Evolutionary conservation across 2,329 filamentous ascomycete genomes (phyloP).

Genomic region (Penicillium hordei): DNA sequence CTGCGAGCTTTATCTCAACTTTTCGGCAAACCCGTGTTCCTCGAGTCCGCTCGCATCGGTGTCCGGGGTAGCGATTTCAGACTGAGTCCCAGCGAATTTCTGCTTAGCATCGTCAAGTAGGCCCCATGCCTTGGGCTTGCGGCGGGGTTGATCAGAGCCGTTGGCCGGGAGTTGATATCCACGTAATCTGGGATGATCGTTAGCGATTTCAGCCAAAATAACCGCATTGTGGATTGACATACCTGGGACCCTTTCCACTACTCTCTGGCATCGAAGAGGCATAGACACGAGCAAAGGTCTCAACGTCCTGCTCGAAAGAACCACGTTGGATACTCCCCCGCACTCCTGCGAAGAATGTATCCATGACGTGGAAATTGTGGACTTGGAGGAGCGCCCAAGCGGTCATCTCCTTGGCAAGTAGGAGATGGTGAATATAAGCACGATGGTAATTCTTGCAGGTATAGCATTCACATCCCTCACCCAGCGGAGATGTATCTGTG

Average conservation of each 20-base stretch:
- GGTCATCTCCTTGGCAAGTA: conserved; percentile 92
- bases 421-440: conserved; percentile 83
- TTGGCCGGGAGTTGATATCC: conserved; percentile 80
- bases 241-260: conserved; percentile 74
- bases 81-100: conserved; percentile 50
- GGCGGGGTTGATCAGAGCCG: conserved; percentile 61
- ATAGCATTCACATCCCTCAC: conserved; percentile 71
- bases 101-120: conserved; percentile 53
- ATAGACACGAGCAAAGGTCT: conserved; percentile 66
- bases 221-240: conserved; percentile 16
- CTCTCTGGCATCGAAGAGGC: conserved; percentile 69
- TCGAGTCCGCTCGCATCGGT: conserved; percentile 54
- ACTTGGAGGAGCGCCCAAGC: conserved; percentile 91
- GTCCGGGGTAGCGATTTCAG: conserved; percentile 53
- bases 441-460: conserved; percentile 79
- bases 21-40: conserved; percentile 57
- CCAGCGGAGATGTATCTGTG: conserved; percentile 62
- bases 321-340: conserved; percentile 61
- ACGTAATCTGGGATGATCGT: conserved; percentile 52
- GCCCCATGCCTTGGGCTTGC: conserved; percentile 68
- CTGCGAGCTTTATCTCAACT: conserved; percentile 16
- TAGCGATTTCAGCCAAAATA: background rate
- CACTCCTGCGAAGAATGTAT: conserved; percentile 70
- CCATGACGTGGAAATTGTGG: conserved; percentile 78
- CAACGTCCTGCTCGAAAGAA: conserved; percentile 56